Base-by-base conservation (phyloP, 306 rosid genomes). In the Malus fusca region DNA sequence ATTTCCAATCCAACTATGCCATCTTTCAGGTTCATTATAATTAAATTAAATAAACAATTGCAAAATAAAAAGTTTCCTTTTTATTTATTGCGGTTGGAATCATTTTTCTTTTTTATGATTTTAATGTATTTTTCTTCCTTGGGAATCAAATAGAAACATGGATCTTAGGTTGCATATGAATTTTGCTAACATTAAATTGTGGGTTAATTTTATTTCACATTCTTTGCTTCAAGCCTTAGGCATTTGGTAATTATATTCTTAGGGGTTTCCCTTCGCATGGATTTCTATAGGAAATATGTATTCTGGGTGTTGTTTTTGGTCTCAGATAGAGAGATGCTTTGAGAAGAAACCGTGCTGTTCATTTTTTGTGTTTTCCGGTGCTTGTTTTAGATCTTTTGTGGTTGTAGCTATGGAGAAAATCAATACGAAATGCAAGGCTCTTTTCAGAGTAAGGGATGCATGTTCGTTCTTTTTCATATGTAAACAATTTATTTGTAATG, bases 321-420 rank as follows among this genome's bases (percentile, higher is more conserved):
- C 88, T 79, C 87, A 76, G 31, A 66, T 86, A 46, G 86, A 75
- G 80, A 85, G 86, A 74, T 86, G 90, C 84, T 84, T 82, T 77
- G 79, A 82, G 83, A 87, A 83, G 80, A 85, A 90, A 82, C 87
- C 85, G 6, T 84, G 89, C 75, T 81, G 85, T 74, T 86, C 98
- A 21, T 85, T 88, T 87, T 84, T 84, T 23, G 64, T 78, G 43
- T 88, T 88, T 79, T 81, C 81, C 48, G 78, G 88, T 66, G 84
- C 86, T 76, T 85, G 74, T 83, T 75, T 90, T 62, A 87, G 69
- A 56, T 78, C 81, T 68, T 80, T 84, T 74, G 31, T 86, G 78
- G 72, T 77, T 78, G 71, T 84, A 68, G 37, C 69, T 31, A 77
- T 80, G 89, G 95, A 90, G 85, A 88, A 82, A 71, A 40, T 89